Evolutionary conservation across 768 basidiomycete genomes (phyloP).

Genomic region (Tylopilus sp.): DNA sequence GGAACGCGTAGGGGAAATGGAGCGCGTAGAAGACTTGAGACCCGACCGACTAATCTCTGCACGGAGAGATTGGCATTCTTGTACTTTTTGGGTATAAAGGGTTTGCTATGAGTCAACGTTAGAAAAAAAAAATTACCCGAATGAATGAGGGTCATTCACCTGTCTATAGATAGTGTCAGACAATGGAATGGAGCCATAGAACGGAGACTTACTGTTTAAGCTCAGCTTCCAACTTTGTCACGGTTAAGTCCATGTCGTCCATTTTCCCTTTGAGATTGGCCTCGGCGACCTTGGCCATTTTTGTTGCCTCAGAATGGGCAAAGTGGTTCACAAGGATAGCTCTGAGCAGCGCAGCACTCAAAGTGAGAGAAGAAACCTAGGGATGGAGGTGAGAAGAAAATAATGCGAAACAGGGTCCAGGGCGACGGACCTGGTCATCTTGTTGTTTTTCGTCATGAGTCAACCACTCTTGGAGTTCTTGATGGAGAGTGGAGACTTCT

Average conservation of each 20-base stretch:
- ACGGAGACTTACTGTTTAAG: slow-evolving; percentile 58
- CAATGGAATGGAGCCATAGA: slow-evolving; percentile 6
- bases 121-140: slow-evolving; percentile 8
- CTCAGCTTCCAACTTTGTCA: slow-evolving; percentile 64
- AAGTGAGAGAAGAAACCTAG: slow-evolving; percentile 63
- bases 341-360: slow-evolving; percentile 75
- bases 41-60: slow-evolving; percentile 59
- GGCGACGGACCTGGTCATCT: slow-evolving; percentile 61
- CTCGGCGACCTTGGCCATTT: slow-evolving; percentile 62
- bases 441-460: slow-evolving; percentile 49
- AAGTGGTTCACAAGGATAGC: slow-evolving; percentile 82
- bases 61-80: slow-evolving; percentile 66
- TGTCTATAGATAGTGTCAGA: slow-evolving; percentile 43
- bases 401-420: slow-evolving; percentile 7
- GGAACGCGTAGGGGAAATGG: slow-evolving; percentile 24
- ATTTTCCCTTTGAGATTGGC: slow-evolving; percentile 58
- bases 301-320: slow-evolving; percentile 75
- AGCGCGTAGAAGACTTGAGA: slow-evolving; percentile 27
- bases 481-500: slow-evolving; percentile 73
- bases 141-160: slow-evolving; percentile 40
- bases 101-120: slow-evolving; percentile 42
- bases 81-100: slow-evolving; percentile 62
- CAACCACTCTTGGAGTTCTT: slow-evolving; percentile 78
- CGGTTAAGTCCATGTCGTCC: slow-evolving; percentile 57
- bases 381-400: slow-evolving; percentile 6